These are phyloP conservation scores for Blastobotrys capitulatus DNA, from an alignment of 1,139 yeast genomes.

Conservation along the genomic window DNA sequence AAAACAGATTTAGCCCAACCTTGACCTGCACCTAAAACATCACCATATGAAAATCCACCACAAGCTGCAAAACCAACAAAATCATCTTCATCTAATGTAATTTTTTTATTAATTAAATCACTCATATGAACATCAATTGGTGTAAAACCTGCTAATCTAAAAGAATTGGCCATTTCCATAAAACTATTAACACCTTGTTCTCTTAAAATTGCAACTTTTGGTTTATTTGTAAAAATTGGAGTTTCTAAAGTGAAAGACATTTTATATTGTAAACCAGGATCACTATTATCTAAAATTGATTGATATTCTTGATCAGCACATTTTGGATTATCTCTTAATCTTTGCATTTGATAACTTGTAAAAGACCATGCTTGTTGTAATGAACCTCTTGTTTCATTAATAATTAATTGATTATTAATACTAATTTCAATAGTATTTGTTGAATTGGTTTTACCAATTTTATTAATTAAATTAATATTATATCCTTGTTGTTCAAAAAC, in stretches of 20 bases:
- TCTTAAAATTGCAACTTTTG: constrained; percentile 92
- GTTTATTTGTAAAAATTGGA: constrained; percentile 43
- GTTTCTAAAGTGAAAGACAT: constrained; percentile 51
- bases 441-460: constrained; percentile 62
- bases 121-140: constrained; percentile 96
- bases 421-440: constrained; percentile 43
- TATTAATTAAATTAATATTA: constrained; percentile 47
- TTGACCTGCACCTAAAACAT: constrained; percentile 97
- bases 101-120: constrained; percentile 72
- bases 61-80: constrained; percentile 97
- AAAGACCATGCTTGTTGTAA: constrained; percentile 83
- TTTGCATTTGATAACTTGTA: constrained; percentile 88
- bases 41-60: constrained; percentile 99
- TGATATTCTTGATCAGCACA: constrained; percentile 83
- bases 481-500: constrained; percentile 57
- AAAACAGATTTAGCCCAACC: constrained; percentile 99
- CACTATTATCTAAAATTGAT: constrained; percentile 66
- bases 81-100: constrained; percentile 50
- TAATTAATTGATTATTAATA: constrained; percentile 44
- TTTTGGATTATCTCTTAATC: constrained; percentile 88
- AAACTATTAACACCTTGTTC: constrained; percentile 99
- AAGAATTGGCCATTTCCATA: constrained; percentile 98
- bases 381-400: constrained; percentile 55
- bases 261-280: constrained; percentile 86
- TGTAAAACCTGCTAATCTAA: constrained; percentile 91